These are phyloP conservation scores for Trematosphaeria pertusa DNA, from an alignment of 2,329 filamentous ascomycete species.

Conservation along the genomic window DNA sequence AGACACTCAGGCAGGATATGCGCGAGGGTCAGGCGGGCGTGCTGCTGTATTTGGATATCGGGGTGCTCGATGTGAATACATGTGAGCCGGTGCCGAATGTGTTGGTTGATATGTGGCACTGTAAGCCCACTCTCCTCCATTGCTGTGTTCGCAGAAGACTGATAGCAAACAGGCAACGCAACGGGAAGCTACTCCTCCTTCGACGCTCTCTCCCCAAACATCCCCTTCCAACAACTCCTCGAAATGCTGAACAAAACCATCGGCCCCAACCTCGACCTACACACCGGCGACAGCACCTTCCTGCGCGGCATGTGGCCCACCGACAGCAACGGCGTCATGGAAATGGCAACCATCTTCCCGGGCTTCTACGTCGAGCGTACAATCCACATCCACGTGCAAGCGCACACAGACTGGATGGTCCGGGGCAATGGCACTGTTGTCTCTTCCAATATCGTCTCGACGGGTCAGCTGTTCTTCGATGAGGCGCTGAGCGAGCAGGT, in stretches of 20 bases:
- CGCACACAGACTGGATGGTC: slow-evolving; percentile 25
- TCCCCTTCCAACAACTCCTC: slow-evolving; percentile 28
- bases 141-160: not conserved
- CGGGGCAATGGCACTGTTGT: slow-evolving; percentile 44
- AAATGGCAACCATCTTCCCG: slow-evolving; percentile 32
- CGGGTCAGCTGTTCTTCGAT: slow-evolving; percentile 44
- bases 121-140: slow-evolving; percentile 10
- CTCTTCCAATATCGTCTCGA: slow-evolving; percentile 33
- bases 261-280: slow-evolving; percentile 23
- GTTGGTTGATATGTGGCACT: slow-evolving; percentile 51
- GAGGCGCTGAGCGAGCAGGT: slow-evolving; percentile 38
- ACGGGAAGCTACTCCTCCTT: slow-evolving; percentile 40
- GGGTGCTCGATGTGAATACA: slow-evolving; percentile 50
- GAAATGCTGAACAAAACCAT: slow-evolving; percentile 35
- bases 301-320: slow-evolving; percentile 39
- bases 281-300: slow-evolving; percentile 40
- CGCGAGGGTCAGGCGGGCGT: slow-evolving; percentile 46
- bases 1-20: slow-evolving; percentile 42
- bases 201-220: slow-evolving; percentile 26
- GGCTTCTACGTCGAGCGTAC: slow-evolving; percentile 32
- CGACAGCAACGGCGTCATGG: slow-evolving; percentile 30
- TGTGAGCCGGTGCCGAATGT: slow-evolving; percentile 49
- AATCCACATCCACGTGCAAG: slow-evolving; percentile 31
- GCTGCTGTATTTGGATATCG: slow-evolving; percentile 51
- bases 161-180: slow-evolving; percentile 11